Evolutionary conservation across 257 asterid species (phyloP), one percentile per base, ranked within the genome.

Genomic region (Lantana camara): DNA sequence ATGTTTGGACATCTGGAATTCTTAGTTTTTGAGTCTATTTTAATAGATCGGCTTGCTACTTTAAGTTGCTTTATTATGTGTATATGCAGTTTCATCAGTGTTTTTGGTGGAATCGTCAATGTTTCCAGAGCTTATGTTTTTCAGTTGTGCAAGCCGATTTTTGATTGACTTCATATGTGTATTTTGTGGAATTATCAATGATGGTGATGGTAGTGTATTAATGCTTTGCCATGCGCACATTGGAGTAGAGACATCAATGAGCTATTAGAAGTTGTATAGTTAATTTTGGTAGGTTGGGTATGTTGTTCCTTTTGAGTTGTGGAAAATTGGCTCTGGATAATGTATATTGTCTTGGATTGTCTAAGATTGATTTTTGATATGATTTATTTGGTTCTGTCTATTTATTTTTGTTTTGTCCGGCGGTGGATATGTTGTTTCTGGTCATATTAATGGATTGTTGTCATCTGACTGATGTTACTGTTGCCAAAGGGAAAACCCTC

Each of bases 1-100:
- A 48, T 41, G 42, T 57, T n/a, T 67, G 53, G 35, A 46, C n/a
- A 29, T 66, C 47, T 66, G 49, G 52, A 59, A 48, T 20, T 70
- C 9, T 45, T 17, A 17, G 64, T 41, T 51, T 10, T 46, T 2
- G 30, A 21, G 47, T 44, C 4, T 47, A 0, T 14, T 29, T 47
- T 29, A 23, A 40, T 64, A 54, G 50, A 64, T 68, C 67, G 46
- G 57, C 48, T 40, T 45, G 10, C 63, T 60, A 13, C 63, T 14
- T 54, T 23, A 23, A 10, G 24, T 60, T 9, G 68, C 32, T 17
- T 29, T 23, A 37, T 42, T 49, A 17, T 22, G 24, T 38, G 38
- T 56, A n/a, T 45, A n/a, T 4, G 34, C 52, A 40, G 52, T 61
- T 21, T 56, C 19, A 7, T 50, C 44, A 51, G 22, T 4, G 7